Evolutionary conservation across 257 asterid species (phyloP), one percentile per base, ranked within the genome.

Genomic region (Apocynum venetum): DNA sequence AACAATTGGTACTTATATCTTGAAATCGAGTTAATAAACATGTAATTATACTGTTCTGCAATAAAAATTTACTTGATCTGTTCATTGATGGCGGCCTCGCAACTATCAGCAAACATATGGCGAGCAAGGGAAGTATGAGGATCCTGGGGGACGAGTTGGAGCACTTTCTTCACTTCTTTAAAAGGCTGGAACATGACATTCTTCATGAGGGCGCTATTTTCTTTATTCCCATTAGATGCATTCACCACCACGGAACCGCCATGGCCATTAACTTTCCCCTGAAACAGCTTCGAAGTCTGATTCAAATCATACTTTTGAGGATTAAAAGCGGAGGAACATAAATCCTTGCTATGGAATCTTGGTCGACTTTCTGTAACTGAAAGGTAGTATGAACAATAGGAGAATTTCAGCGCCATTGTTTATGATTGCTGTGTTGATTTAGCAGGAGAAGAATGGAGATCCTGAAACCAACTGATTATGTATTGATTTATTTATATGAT

Each of bases 71-170:
- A 52, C 71, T 75, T 75, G 70, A 75, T 75, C 44, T 75, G 78
- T 20, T 75, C 72, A 75, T 75, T 75, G 15, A 75, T 61, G 46
- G 78, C 71, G 25, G 78, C 31, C 60, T 75, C 78, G 49, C 71
- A 75, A 25, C 9, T 8, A 60, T 75, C 64, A 55, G 7, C 14
- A 6, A 55, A 90, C 46, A 83, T 82, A 6, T 90, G 90, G 46
- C 93, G 87, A 80, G 89, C 89, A 53, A 90, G 84, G 9, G 93
- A 90, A 72, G 38, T 86, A 2, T 87, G 85, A 40, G 90, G 86
- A 59, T 20, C 79, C 41, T 80, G 2, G 52, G 94, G 88, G 11
- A 89, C 87, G 63, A 85, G 88, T 41, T 76, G 53, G 68, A 85
- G 85, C 76, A 86, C 91, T 78, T 86, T 85, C 80, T 88, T 88